Base-by-base conservation (phyloP, 2,329 filamentous ascomycete species). In the Penicillium olsonii region DNA sequence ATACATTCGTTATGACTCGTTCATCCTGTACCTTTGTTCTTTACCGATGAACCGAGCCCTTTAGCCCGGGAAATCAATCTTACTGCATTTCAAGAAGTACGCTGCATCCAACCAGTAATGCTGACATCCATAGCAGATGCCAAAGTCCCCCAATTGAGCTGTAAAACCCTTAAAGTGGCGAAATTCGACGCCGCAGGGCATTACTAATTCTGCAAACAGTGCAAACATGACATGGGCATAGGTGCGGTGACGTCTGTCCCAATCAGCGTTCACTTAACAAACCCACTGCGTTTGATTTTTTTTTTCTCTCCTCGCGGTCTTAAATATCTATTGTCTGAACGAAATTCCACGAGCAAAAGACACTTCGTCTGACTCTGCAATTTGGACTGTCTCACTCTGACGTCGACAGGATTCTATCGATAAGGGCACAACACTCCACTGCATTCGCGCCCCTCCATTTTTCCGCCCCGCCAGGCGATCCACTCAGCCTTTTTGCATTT, bases 391-490 rank as follows among this genome's bases (percentile, higher is more conserved):
- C n/a, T n/a, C n/a, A n/a, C 43, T 39, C 42, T 56, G 26, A 56
- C 46, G 47, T 54, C 47, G 50, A 37, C 52, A 58, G 29, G 35
- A 51, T 45, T 58, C 60, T 70, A 72, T 74, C 70, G 70, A 73
- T 73, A 74, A 73, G 69, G 66, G 63, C 61, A 63, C 62, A 59
- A 53, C 56, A 61, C 54, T 53, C 48, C 47, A 49, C 52, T 52
- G 47, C 57, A n/a, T 50, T 50, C 57, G 56, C 58, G 62, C 63
- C 65, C 62, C 62, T 62, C 59, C 52, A 56, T 55, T 50, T 54
- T 55, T 55, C 56, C 59, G 55, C 62, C 65, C 63, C 61, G 61
- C 62, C 60, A 61, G 43, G 56, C 62, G 62, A 63, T 67, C 65
- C 66, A 67, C 64, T 61, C 50, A 56, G 53, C 39, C 59, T 65